Conservation (phyloP, 225 moss, liverwort and hornwort species). For the Marchantia paleacea region DNA sequence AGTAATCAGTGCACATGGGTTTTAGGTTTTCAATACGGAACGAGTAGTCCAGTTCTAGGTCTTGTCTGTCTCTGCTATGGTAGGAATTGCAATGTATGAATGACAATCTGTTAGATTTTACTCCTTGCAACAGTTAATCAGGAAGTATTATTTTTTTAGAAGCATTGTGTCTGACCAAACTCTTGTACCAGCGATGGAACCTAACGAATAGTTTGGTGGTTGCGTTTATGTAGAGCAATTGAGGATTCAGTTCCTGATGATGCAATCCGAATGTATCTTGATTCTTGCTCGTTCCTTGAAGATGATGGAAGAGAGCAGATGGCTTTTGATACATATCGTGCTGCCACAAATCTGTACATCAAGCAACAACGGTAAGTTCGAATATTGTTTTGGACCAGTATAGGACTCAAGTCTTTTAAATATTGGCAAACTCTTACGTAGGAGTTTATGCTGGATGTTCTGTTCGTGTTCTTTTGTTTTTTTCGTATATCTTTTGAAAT, state of each 20-base stretch:
- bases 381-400: neutral
- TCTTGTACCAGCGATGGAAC: neutral
- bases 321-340: conserved; percentile 94
- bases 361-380: conserved; percentile 63
- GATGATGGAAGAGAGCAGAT: conserved; percentile 93
- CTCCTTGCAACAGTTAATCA: too few relatives aligned
- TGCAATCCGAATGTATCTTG: conserved; percentile 82
- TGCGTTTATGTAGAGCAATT: conserved; percentile 58
- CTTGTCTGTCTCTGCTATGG: too few relatives aligned
- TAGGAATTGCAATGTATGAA: too few relatives aligned
- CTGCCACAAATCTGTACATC: conserved; percentile 68
- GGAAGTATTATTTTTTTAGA: too few relatives aligned
- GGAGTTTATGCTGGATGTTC: neutral
- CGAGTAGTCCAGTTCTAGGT: too few relatives aligned
- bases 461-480: neutral
- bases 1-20: too few relatives aligned
- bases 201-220: conserved; percentile 8
- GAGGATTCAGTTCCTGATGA: conserved; percentile 74
- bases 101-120: too few relatives aligned
- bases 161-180: neutral
- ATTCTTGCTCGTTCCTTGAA: conserved; percentile 89
- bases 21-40: too few relatives aligned
- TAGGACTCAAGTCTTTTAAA: neutral
- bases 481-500: neutral
- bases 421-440: neutral